Evolutionary conservation across 116 monocot species (phyloP), one percentile per base, ranked within the genome.

Genomic region (Phalaenopsis hybrid): DNA sequence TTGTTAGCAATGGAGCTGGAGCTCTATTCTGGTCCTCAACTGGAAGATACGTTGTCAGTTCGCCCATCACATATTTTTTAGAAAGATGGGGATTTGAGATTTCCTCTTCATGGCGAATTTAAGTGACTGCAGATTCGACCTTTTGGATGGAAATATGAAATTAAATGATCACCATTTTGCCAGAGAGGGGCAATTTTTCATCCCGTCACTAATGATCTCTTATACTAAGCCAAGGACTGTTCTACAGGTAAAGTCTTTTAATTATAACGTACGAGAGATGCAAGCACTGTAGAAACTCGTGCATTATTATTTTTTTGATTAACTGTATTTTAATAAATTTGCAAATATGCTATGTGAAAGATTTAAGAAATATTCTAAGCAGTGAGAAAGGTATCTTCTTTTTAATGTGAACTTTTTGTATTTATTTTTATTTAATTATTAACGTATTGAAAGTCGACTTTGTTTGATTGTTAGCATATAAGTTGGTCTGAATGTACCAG

Each of bases 151-250:
- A 18, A 16, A 72, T 33, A 37, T 41, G 15, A 72, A 37, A 72
- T 72, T 37, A 15, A 34, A 41, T 72, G 6, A 17, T 72, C 72
- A 72, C 72, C 41, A 41, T 15, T 72, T 4, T 37, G 21, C 33
- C 15, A 15, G 55, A 93, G 92, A 55, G 55, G 3, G 13, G 46
- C 20, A 46, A 44, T 75, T 46, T 75, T n/a, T 75, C 45, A 46
- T 45, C 17, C 21, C 46, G 21, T 41, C 44, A 5, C 72, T 73
- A 4, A 75, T 46, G n/a, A 46, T 72, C 72, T 16, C 41, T 41
- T 11, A 33, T 41, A 72, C 72, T 16, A 72, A 37, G 25, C 37
- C 25, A 13, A 72, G 0, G 25, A 3, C 12, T 72, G 12, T 41
- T 72, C 72, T 72, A 31, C 69, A 37, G 72, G 13, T 37, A 72